Conservation (phyloP, 176 grass and related monocot genomes). For the Canna indica region DNA sequence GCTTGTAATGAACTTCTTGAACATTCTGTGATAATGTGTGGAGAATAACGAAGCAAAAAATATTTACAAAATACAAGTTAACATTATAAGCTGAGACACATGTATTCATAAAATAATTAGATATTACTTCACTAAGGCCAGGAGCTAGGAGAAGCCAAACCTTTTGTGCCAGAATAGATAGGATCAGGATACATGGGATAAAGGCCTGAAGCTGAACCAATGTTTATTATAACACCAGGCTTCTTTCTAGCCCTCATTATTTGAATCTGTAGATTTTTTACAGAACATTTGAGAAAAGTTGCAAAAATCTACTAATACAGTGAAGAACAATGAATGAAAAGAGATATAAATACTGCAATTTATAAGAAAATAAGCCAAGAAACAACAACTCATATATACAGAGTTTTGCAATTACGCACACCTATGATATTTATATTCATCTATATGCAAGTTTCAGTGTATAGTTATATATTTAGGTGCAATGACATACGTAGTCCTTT, state of each 20-base stretch:
- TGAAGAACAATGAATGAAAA: not conserved
- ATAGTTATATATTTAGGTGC: too few relatives aligned
- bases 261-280: conserved; percentile 46
- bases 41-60: not conserved
- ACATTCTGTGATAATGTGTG: too few relatives aligned
- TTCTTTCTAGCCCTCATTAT: conserved; percentile 67
- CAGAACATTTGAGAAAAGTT: conserved; percentile 2
- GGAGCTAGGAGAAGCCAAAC: conserved; percentile 21
- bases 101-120: not conserved
- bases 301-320: not conserved
- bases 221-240: conserved; percentile 88
- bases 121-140: not conserved
- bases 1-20: too few relatives aligned
- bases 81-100: not conserved
- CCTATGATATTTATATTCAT: not conserved
- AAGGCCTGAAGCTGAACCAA: conserved; percentile 86
- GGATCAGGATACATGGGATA: conserved; percentile 63
- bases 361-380: not conserved
- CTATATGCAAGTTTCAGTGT: not conserved
- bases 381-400: not conserved
- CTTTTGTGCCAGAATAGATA: conserved; percentile 85
- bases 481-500: too few relatives aligned
- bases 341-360: not conserved
- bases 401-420: not conserved
- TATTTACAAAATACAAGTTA: not conserved